phyloP scores from a whole-genome alignment of 495 filamentous ascomycete genomes.

The Barbatosphaeria neglecta region DNA sequence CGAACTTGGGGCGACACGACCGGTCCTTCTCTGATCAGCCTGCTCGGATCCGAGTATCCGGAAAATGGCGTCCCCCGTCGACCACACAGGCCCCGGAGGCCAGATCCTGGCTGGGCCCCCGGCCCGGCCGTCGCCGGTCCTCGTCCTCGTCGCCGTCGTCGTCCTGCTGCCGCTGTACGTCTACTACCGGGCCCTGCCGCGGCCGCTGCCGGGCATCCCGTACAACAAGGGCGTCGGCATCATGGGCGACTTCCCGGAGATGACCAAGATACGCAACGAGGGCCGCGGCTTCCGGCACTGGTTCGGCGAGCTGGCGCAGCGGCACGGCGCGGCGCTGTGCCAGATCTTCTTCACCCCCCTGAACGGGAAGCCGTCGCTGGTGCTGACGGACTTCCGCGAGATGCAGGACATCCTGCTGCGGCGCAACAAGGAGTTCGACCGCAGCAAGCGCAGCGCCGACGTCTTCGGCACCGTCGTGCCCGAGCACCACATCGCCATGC shows the following conservation, averaged over 20 bases:
- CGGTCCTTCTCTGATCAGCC: too few relatives aligned
- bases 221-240: constrained; percentile 21
- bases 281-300: constrained; percentile 15
- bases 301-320: constrained; percentile 8
- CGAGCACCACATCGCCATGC: constrained; percentile 17
- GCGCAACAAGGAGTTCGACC: constrained; percentile 29
- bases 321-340: constrained; percentile 21
- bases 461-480: constrained; percentile 18
- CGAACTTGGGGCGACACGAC: too few relatives aligned
- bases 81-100: neutral
- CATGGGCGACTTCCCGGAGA: constrained; percentile 22
- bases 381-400: constrained; percentile 29
- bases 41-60: too few relatives aligned
- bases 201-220: constrained; percentile 25
- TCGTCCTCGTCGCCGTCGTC: neutral
- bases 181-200: constrained; percentile 7
- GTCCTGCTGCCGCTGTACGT: neutral
- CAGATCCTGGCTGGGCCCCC: neutral
- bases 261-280: constrained; percentile 11
- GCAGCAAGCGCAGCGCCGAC: constrained; percentile 11
- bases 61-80: neutral
- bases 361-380: constrained; percentile 16
- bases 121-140: neutral
- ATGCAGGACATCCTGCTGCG: constrained; percentile 27
- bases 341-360: constrained; percentile 29